Evolutionary conservation across 306 rosid genomes (phyloP), one percentile per base, ranked within the genome.

Genomic region (Vicia sativa): DNA sequence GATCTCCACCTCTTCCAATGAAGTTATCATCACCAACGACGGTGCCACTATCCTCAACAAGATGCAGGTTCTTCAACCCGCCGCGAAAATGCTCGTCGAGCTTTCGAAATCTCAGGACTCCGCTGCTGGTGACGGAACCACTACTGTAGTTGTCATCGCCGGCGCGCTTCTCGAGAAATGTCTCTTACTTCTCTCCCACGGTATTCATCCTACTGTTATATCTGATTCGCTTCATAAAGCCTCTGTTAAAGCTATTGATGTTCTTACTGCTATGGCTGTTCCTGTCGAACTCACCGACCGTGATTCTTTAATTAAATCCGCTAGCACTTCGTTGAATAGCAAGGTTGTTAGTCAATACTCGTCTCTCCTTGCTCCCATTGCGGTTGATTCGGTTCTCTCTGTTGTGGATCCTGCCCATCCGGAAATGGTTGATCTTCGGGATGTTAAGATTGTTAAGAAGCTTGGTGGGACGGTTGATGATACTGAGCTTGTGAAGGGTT

Each of bases 261-360:
- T 93, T 11, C 77, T 93, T 31, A 78, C 96, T 6, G 98, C 98
- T 41, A 93, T 93, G 98, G 97, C 98, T 1, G 87, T 88, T n/a
- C 98, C 98, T 0, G 89, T 93, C 3, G 98, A 93, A 68, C 90
- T 93, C 11, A 62, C 97, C 0, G 99, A 93, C 46, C 90, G 91
- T 2, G 99, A 93, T 6, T 86, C 97, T 9, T 83, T 93, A 0
- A 59, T 86, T 25, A 93, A 90, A 45, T 93, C 99, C 3, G 99
- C 99, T 5, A 76, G 87, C 78, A 93, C 99, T 1, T 87, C 99
- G 2, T 93, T 93, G 39, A 93, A 93, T 66, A 90, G 97, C 72
- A 93, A 93, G 77, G 98, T 93, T 31, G 98, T 93, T 1, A 87
- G 96, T 70, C 98, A 93, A 77, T 93, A 93, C 85, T 93, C 98